These are phyloP conservation scores for Trypanosoma mega DNA, from an alignment of 208 protist genomes.

Conservation along the genomic window DNA sequence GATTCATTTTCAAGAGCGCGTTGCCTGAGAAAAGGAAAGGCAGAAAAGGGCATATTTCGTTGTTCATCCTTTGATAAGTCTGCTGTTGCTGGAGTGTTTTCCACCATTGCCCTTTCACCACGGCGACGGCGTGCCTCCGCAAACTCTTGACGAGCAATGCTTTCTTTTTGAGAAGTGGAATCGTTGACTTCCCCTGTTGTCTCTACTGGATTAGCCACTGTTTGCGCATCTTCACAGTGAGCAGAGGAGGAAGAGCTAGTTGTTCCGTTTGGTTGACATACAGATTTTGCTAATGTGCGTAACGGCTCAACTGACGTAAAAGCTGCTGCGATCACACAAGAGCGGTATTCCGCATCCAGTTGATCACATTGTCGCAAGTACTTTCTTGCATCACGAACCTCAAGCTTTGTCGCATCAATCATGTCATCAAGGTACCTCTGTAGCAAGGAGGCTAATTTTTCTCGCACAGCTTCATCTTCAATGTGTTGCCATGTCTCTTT, in stretches of 20 bases:
- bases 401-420: conserved; percentile 53
- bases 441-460: conserved; percentile 74
- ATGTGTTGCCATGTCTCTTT: conserved; percentile 80
- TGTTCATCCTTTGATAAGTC: conserved; percentile 34
- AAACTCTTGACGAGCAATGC: conserved; percentile 14
- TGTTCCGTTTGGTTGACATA: conserved; percentile 22
- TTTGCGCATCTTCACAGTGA: not conserved
- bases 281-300: conserved; percentile 39
- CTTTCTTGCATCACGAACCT: conserved; percentile 59
- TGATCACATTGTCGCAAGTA: conserved; percentile 58
- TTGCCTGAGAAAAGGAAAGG: conserved; percentile 85
- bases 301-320: conserved; percentile 39
- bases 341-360: conserved; percentile 63
- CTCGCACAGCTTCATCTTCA: conserved; percentile 55
- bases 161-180: too few relatives aligned
- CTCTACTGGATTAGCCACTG: not conserved
- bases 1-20: conserved; percentile 67
- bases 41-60: conserved; percentile 31
- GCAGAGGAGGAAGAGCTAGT: too few relatives aligned
- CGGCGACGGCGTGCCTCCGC: conserved; percentile 44
- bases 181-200: conserved; percentile 12
- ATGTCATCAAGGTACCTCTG: conserved; percentile 82
- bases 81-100: conserved; percentile 58
- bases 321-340: conserved; percentile 50
- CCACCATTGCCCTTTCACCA: conserved; percentile 47